These are phyloP conservation scores for Posidonia oceanica DNA, from an alignment of 116 monocot genomes.

Conservation along the genomic window DNA sequence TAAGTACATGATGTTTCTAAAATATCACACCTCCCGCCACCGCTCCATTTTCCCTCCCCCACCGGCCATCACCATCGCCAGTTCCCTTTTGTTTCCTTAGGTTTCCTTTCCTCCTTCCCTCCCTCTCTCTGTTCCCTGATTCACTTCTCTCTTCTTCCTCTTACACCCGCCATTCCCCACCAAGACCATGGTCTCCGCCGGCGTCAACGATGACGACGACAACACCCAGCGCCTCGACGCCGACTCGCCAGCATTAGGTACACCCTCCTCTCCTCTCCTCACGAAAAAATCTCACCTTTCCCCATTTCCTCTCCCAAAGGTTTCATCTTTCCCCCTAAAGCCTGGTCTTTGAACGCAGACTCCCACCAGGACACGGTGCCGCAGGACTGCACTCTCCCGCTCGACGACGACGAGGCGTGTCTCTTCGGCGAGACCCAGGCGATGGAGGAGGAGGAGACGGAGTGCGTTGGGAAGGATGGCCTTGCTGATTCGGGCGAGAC, in stretches of 20 bases:
- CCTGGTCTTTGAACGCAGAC: background rate
- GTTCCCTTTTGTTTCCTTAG: too few species aligned
- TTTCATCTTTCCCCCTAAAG: background rate
- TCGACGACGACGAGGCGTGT: background rate
- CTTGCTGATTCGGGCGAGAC: constrained; percentile 4
- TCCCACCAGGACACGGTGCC: background rate
- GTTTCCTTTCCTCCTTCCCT: background rate
- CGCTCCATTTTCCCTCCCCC: background rate
- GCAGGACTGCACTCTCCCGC: constrained; percentile 3
- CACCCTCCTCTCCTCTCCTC: background rate
- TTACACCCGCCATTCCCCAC: background rate
- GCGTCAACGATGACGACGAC: background rate
- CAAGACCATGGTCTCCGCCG: background rate
- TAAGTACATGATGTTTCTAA: too few species aligned
- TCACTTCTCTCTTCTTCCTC: background rate
- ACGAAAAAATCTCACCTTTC: background rate
- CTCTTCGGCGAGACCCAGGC: constrained; percentile 3
- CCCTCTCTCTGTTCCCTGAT: too few species aligned
- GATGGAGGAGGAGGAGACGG: background rate
- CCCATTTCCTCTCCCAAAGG: background rate
- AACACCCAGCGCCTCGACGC: constrained; percentile 7
- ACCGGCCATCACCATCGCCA: too few species aligned
- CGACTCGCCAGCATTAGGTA: constrained; percentile 4
- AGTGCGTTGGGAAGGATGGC: background rate
- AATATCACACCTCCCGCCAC: too few species aligned